Percentiles rank a stretch among this genome's conserved stretches.
Conservation (phyloP, 768 basidiomycete genomes). For the Auriscalpium microsporum region DNA sequence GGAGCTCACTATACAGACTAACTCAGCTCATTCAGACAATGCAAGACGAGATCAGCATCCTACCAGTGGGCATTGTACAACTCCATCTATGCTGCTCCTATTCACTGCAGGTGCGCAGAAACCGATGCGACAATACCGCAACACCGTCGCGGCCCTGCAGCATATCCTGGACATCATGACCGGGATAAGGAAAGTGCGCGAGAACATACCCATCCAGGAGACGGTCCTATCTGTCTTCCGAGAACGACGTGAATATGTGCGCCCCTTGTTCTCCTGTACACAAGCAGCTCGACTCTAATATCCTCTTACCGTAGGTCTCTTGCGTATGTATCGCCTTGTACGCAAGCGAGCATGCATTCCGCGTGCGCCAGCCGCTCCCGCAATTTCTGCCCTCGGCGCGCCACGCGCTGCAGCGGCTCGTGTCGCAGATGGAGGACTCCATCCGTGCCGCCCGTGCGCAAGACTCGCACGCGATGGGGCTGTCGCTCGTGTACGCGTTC, state of each 20-base stretch:
- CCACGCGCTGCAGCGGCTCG: constrained; percentile 30
- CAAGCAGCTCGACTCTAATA: no score
- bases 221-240: constrained; percentile 30
- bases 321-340: constrained; percentile 40
- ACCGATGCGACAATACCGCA: constrained; percentile 37
- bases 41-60: constrained; percentile 38
- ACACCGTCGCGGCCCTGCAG: constrained; percentile 30
- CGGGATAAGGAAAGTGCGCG: constrained; percentile 38
- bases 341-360: constrained; percentile 40
- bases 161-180: constrained; percentile 35
- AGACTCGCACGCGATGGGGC: constrained; percentile 24
- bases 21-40: constrained; percentile 33
- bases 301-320: constrained; percentile 26
- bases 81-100: not conserved
- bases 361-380: constrained; percentile 37
- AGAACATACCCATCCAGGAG: constrained; percentile 38
- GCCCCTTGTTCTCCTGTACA: not conserved
- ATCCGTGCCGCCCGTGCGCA: constrained; percentile 18
- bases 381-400: constrained; percentile 42
- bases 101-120: constrained; percentile 23
- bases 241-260: constrained; percentile 36
- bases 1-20: constrained; percentile 31
- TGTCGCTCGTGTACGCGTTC: constrained; percentile 33
- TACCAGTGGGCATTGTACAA: constrained; percentile 29
- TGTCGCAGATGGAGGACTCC: constrained; percentile 26